Conservation (phyloP, 305 asterid species). For the Andrographis paniculata region DNA sequence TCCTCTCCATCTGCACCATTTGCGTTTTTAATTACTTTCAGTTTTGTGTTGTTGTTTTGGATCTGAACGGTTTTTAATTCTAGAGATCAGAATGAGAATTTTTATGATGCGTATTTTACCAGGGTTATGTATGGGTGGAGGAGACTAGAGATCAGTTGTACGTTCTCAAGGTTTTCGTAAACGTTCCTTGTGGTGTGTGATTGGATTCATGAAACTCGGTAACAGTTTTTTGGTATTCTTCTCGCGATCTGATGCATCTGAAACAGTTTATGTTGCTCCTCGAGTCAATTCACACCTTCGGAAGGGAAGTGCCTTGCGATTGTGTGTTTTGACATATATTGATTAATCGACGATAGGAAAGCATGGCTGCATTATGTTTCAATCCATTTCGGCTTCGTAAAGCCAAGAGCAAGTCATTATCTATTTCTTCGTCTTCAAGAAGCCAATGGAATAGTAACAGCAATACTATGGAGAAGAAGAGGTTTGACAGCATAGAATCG, state of each 20-base stretch:
- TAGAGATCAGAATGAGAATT: too few relatives aligned
- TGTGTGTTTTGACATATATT: slow-evolving; percentile 10
- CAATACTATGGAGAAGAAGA: slow-evolving; percentile 56
- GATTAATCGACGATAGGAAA: slow-evolving; percentile 14
- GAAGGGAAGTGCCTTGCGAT: background rate
- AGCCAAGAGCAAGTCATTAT: slow-evolving; percentile 25
- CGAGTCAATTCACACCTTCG: background rate
- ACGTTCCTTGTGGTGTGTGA: too few relatives aligned
- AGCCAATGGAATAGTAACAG: slow-evolving; percentile 19
- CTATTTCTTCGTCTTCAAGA: slow-evolving; percentile 42
- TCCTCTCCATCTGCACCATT: too few relatives aligned
- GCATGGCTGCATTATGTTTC: slow-evolving; percentile 62
- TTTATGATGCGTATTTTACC: too few relatives aligned
- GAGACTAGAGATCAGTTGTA: too few relatives aligned
- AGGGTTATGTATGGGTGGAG: too few relatives aligned
- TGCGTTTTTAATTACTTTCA: too few relatives aligned
- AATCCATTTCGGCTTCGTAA: slow-evolving; percentile 53
- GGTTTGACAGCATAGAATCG: slow-evolving; percentile 87
- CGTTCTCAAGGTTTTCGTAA: too few relatives aligned
- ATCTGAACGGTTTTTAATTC: too few relatives aligned
- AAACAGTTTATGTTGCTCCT: background rate
- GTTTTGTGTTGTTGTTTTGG: too few relatives aligned
- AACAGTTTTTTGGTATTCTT: too few relatives aligned
- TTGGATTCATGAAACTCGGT: too few relatives aligned
- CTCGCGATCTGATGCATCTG: background rate